These are phyloP conservation scores for Citrus sp. DNA, from an alignment of 345 rosid species.

Conservation along the genomic window DNA sequence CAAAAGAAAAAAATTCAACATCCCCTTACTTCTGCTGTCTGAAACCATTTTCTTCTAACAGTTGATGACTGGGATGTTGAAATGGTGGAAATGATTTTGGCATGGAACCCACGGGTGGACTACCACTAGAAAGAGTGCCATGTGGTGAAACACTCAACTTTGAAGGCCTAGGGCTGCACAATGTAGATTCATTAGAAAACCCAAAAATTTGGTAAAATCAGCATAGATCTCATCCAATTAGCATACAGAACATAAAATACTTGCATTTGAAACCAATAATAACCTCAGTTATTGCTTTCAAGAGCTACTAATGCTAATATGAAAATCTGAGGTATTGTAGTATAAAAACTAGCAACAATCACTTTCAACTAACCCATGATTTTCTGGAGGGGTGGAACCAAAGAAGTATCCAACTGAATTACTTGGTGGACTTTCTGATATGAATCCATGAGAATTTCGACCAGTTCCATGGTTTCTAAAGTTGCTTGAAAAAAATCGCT, in stretches of 20 bases:
- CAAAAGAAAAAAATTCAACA: slow-evolving; percentile 6
- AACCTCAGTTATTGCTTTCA: neutral
- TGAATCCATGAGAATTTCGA: slow-evolving; percentile 45
- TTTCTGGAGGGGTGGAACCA: slow-evolving; percentile 95
- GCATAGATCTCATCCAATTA: neutral
- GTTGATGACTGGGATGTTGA: slow-evolving; percentile 96
- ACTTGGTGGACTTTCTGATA: slow-evolving; percentile 96
- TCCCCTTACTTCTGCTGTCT: slow-evolving; percentile 86
- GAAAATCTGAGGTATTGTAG: neutral
- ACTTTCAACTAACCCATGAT: slow-evolving; percentile 61
- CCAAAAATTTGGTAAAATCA: neutral
- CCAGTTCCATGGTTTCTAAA: slow-evolving; percentile 58
- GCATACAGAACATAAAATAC: neutral
- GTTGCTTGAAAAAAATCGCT: slow-evolving; percentile 83
- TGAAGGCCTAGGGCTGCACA: slow-evolving; percentile 65
- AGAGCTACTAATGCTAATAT: neutral
- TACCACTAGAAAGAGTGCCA: slow-evolving; percentile 62
- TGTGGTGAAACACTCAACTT: slow-evolving; percentile 84
- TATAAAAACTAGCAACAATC: slow-evolving; percentile 8
- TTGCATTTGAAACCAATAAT: neutral
- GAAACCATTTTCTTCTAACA: slow-evolving; percentile 94
- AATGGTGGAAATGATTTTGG: slow-evolving; percentile 92
- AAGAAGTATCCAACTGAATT: slow-evolving; percentile 92
- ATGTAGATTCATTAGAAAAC: slow-evolving; percentile 10
- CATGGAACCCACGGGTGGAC: slow-evolving; percentile 95